These are phyloP conservation scores for Lasiodiplodia gonubiensis DNA, from an alignment of 2,329 filamentous ascomycete species.

Conservation along the genomic window DNA sequence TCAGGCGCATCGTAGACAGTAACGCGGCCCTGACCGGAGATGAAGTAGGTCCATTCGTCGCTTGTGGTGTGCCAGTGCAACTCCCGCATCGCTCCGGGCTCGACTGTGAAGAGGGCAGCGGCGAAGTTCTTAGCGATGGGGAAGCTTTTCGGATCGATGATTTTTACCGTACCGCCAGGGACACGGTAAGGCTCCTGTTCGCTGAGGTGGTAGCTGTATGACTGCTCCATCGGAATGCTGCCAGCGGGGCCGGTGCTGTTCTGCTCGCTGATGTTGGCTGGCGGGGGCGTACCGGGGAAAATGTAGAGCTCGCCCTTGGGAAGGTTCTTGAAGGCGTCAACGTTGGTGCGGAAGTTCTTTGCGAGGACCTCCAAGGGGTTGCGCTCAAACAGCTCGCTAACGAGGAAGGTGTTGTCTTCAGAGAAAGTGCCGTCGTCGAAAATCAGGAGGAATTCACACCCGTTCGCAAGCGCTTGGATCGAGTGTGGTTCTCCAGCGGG, in stretches of 20 bases:
- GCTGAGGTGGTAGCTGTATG: slow-evolving; percentile 52
- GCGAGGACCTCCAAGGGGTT: slow-evolving; percentile 49
- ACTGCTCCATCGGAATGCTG: slow-evolving; percentile 37
- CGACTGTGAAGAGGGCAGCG: slow-evolving; percentile 61
- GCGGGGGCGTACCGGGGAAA: slow-evolving; percentile 48
- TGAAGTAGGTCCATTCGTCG: slow-evolving; percentile 68
- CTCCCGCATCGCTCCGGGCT: slow-evolving; percentile 69
- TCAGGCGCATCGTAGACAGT: slow-evolving; percentile 61
- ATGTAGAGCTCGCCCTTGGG: slow-evolving; percentile 51
- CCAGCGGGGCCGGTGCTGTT: slow-evolving; percentile 53
- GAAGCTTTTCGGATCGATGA: slow-evolving; percentile 63
- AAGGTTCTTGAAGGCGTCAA: slow-evolving; percentile 45
- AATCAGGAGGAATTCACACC: slow-evolving; percentile 64
- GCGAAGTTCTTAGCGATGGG: slow-evolving; percentile 63
- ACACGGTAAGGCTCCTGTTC: slow-evolving; percentile 57
- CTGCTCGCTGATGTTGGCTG: slow-evolving; percentile 46
- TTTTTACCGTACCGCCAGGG: slow-evolving; percentile 64
- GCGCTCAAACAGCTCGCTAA: slow-evolving; percentile 59
- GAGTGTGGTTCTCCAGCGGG: slow-evolving; percentile 48
- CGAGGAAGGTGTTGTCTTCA: slow-evolving; percentile 65
- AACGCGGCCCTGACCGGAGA: slow-evolving; percentile 61
- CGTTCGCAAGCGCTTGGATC: slow-evolving; percentile 61
- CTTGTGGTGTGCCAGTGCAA: slow-evolving; percentile 67
- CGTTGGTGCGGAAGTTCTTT: slow-evolving; percentile 50
- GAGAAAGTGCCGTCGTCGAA: slow-evolving; percentile 65